These are phyloP conservation scores for Carex myosuroides DNA, from an alignment of 176 grass and related monocot species.

Conservation along the genomic window DNA sequence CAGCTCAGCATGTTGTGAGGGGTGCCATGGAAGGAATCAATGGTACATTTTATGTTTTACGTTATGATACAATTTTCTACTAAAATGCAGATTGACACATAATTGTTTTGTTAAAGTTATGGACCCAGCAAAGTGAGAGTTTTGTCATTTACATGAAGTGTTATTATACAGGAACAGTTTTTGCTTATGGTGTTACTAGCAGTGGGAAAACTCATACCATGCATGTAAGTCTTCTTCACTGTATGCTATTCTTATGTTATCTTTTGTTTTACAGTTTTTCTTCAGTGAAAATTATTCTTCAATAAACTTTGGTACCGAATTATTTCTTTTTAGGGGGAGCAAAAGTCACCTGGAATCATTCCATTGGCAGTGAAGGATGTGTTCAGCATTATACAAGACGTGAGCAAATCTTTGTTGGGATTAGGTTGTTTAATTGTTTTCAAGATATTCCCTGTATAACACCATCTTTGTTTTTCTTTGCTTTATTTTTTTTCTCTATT, in stretches of 20 bases:
- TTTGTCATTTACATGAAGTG: not conserved
- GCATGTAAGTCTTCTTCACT: conserved; percentile 67
- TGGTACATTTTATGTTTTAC: conserved; percentile 42
- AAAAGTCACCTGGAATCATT: conserved; percentile 98
- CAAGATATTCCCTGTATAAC: conserved; percentile 17
- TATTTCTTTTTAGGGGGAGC: conserved; percentile 54
- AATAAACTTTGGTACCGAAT: not conserved
- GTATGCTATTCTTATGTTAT: conserved; percentile 8
- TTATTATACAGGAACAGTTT: conserved; percentile 75
- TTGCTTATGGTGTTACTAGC: conserved; percentile 99
- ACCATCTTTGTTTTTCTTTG: conserved; percentile 10
- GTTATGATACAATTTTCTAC: not conserved
- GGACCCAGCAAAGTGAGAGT: not conserved
- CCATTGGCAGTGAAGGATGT: conserved; percentile 97
- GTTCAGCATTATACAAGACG: conserved; percentile 99
- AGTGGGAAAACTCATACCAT: conserved; percentile 99
- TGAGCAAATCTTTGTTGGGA: conserved; percentile 32
- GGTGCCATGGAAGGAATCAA: conserved; percentile 99
- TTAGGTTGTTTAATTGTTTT: not conserved
- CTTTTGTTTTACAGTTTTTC: not conserved
- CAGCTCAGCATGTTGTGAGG: conserved; percentile 90
- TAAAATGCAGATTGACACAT: conserved; percentile 3
- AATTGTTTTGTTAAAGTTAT: conserved; percentile 6
- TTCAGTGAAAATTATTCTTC: conserved; percentile 15
- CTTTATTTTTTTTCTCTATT: conserved; percentile 16